Base-by-base conservation (phyloP, 441 rosid genomes). In the Syzygium malaccense region DNA sequence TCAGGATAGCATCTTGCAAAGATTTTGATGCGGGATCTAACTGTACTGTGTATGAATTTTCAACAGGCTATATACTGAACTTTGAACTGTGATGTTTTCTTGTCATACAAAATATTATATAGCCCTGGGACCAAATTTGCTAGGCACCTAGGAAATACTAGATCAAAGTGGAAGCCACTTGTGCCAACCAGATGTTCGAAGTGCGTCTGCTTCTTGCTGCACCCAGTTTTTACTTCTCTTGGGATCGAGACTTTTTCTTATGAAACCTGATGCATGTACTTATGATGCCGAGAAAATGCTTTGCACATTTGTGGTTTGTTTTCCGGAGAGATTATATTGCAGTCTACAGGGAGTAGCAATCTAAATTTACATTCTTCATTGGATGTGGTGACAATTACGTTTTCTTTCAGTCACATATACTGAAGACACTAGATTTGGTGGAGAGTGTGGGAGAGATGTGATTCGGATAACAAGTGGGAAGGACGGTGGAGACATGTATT, bases 371-470 rank as follows among this genome's bases (percentile, higher is more conserved):
- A 4, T 25, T 25, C 28, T 57, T 57, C 62, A 8, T 57, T 10
- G 26, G 62, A 57, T 25, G 62, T 25, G n/a, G n/a, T 25, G n/a
- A 57, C n/a, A 25, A 18, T 55, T 18, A 19, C 57, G 1, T 53
- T 33, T 58, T 51, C 51, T 88, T 26, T 62, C 86, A 96, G 98
- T 92, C 98, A 30, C 96, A 93, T 89, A 98, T 95, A 56, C 98
- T 96, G 0, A 98, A 96, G 93, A 93, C 98, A 51, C 91, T 95
- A 58, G 97, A 96, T 68, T 93, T 91, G 75, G 98, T 95, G 55
- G 94, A 94, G 92, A 91, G 95, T 66, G 98, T 90, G 0, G 98
- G 95, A 86, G 98, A 91, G 99, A 98, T 7, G 98, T 94, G 25
- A 92, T 91, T 85, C 93, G 94, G 87, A 66, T 96, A 90, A 94